A percentile compares a stretch with the other conserved stretches of the same genome.
Conservation (phyloP, 495 filamentous ascomycete genomes). For the Neurospora terricola region DNA sequence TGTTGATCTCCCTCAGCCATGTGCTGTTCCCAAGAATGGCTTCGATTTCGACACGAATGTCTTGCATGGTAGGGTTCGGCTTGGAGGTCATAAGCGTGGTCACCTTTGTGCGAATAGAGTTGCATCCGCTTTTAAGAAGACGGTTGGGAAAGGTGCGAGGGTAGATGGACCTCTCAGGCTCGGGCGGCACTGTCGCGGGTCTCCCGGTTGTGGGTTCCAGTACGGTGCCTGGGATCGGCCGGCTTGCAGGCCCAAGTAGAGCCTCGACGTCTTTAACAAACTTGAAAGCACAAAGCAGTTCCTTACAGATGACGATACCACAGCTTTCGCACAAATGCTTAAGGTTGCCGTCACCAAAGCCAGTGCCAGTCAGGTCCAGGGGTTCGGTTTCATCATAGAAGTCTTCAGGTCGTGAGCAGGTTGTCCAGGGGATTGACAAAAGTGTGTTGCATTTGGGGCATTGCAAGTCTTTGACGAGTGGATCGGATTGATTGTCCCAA, state of each 20-base stretch:
- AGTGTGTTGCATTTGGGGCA: constrained; percentile 47
- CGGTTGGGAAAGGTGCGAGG: constrained; percentile 51
- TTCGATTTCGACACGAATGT: constrained; percentile 36
- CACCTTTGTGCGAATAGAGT: constrained; percentile 24
- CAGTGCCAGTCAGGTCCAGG: constrained; percentile 30
- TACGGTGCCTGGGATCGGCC: constrained; percentile 59
- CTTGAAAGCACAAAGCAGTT: constrained; percentile 44
- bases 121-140: constrained; percentile 33
- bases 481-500: constrained; percentile 52
- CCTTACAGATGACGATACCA: constrained; percentile 38
- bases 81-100: constrained; percentile 20
- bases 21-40: constrained; percentile 18
- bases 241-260: constrained; percentile 25
- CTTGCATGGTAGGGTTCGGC: constrained; percentile 29
- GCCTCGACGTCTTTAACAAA: constrained; percentile 44
- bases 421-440: constrained; percentile 51
- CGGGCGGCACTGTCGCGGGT: constrained; percentile 11
- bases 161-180: constrained; percentile 4
- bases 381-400: background rate
- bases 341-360: constrained; percentile 60
- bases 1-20: constrained; percentile 21
- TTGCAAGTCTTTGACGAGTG: constrained; percentile 33
- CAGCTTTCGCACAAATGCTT: constrained; percentile 35
- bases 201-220: constrained; percentile 30
- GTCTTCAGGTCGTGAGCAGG: constrained; percentile 30